Evolutionary conservation across 1,284 basidiomycete species (phyloP), one percentile per base, ranked within the genome.

Genomic region (Exobasidium rhododendri): DNA sequence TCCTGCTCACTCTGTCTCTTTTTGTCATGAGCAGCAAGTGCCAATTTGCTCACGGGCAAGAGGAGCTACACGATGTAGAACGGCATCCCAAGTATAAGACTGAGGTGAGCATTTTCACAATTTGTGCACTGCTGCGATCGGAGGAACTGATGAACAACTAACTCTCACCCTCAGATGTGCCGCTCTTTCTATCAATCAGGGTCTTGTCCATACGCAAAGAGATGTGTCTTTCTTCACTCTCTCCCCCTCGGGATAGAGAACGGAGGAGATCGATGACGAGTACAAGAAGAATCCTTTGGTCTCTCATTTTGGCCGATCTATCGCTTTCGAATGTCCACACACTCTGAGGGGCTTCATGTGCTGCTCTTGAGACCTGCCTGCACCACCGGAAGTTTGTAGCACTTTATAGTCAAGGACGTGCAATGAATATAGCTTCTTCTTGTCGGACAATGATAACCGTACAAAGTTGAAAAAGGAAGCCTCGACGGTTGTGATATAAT

Each of bases 1-100:
- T n/a, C n/a, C n/a, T n/a, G n/a, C n/a, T n/a, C n/a, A n/a, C n/a
- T n/a, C n/a, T n/a, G n/a, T n/a, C n/a, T n/a, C n/a, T n/a, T n/a
- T n/a, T n/a, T n/a, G n/a, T 11, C 30, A 43, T 3, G 10, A 1
- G 4, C 4, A 55, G 29, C 28, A 55, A 65, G 30, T 71, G 73
- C 43, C 71, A 73, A 52, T 75, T 68, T 45, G 67, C 91, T 28
- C 91, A 94, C 73, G 92, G 92, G 51, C 87, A 91, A 75, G 87
- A 90, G 0, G 91, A 94, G 80, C 83, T 94, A 47, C 86, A 91
- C 43, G 86, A 85, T 62, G 88, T 92, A 22, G 80, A 86, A 66
- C 85, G 91, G 65, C 91, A 94, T 79, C 91, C 91, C 51, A 92
- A 92, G 88, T 93, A 92, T 82, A 93, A 93, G 82, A 92, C 91